Percentiles rank a stretch among this genome's conserved stretches.
phyloP scores from a whole-genome alignment of 257 asterid species.

The Nicotiana knightiana region DNA sequence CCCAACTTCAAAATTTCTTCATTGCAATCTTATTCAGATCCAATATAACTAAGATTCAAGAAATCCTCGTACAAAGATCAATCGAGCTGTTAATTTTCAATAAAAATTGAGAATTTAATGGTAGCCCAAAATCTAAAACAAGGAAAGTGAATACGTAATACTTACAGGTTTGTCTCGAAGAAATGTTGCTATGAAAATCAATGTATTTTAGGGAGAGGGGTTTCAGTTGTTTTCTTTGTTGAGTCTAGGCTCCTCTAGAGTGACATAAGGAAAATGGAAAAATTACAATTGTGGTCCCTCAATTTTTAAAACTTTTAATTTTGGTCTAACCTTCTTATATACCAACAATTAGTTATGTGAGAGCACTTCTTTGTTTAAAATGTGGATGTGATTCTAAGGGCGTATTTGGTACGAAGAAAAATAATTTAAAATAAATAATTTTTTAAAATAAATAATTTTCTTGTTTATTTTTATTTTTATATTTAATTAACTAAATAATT shows the following conservation, averaged over 20 bases:
- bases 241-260: background rate
- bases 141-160: background rate
- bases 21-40: slow-evolving; percentile 8
- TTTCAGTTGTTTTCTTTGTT: background rate
- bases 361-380: too few relatives aligned
- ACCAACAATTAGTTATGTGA: too few relatives aligned
- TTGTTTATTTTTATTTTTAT: too few relatives aligned
- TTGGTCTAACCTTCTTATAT: too few relatives aligned
- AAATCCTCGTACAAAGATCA: background rate
- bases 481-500: too few relatives aligned
- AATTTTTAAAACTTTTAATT: too few relatives aligned
- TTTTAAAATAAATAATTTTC: too few relatives aligned
- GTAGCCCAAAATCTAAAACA: background rate
- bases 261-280: too few relatives aligned
- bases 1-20: background rate
- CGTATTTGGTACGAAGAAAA: too few relatives aligned
- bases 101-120: background rate
- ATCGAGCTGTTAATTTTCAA: background rate
- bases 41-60: background rate
- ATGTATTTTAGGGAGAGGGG: background rate
- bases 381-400: too few relatives aligned
- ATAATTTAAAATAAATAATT: too few relatives aligned
- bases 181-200: background rate
- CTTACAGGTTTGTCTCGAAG: background rate
- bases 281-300: too few relatives aligned